These are phyloP conservation scores for Arabidopsis lyrata DNA, from an alignment of 441 rosid species.

Conservation along the genomic window DNA sequence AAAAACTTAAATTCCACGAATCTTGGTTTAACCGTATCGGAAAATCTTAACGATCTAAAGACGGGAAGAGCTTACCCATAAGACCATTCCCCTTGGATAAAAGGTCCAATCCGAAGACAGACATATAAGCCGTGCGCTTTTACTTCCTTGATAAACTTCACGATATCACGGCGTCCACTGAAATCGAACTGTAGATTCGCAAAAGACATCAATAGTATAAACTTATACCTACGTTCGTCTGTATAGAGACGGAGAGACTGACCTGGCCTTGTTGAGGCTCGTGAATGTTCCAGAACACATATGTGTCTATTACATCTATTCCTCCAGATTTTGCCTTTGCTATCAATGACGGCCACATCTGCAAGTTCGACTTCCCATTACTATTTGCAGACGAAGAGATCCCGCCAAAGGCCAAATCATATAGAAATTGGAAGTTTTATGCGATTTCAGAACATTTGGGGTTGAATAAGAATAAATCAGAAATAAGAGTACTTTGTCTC, in stretches of 20 bases:
- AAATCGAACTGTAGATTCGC: constrained; percentile 49
- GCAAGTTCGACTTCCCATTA: constrained; percentile 36
- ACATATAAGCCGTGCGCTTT: constrained; percentile 54
- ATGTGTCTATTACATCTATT: constrained; percentile 64
- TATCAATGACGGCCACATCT: constrained; percentile 72
- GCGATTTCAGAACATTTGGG: background rate
- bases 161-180: constrained; percentile 50
- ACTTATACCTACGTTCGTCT: background rate
- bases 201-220: constrained; percentile 7
- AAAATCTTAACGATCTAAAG: background rate
- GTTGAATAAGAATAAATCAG: background rate
- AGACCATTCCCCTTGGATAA: constrained; percentile 58
- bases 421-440: background rate
- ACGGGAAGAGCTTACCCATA: constrained; percentile 49
- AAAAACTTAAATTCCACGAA: background rate
- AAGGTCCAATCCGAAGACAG: constrained; percentile 63
- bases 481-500: background rate
- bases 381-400: constrained; percentile 14
- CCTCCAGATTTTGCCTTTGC: constrained; percentile 65
- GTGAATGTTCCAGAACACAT: constrained; percentile 69
- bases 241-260: background rate
- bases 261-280: constrained; percentile 65
- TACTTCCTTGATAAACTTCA: constrained; percentile 55
- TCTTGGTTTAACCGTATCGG: background rate
- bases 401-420: constrained; percentile 29